Base-by-base conservation (phyloP, 2,329 filamentous ascomycete species). In the Botrytis squamosa region DNA sequence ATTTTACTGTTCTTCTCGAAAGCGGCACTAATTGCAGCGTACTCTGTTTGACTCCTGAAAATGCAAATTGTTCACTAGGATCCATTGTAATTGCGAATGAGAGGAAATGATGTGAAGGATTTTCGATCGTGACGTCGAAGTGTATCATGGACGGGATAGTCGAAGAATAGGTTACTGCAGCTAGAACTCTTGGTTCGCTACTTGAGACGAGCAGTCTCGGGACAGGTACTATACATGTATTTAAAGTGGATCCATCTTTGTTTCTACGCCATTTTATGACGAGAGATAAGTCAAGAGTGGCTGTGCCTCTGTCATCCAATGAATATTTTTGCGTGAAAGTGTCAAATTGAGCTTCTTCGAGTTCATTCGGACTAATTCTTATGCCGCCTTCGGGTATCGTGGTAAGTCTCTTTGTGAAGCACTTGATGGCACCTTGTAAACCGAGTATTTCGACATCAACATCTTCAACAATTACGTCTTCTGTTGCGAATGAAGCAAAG, bases 11-110 rank as follows among this genome's bases (percentile, higher is more conserved):
- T 65, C 93, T 87, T 74, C 95, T 86, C 74, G 93, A 95, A 75
- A 97, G 85, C 0, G 96, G 96, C 64, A 97, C 87, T 60, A 98
- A 84, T 80, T 96, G 93, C 70, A 98, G 78, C 1, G 91, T 92
- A 20, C 90, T 91, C 77, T 92, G 87, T 84, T 98, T 98, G 2
- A 93, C 86, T 0, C 96, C 96, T 12, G 93, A 94, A 82, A 99
- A 98, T 0, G 94, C 95, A 83, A 98, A 98, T 71, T 94, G 89
- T 76, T 97, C 94, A 81, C 90, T 95, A 4, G 94, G 92, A 78
- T 99, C 95, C 94, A 99, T 97, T 40, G 87, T 90, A 67, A 98
- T 83, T 44, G 93, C 94, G 83, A 99, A 99, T 0, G 95, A 97
- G 68, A 99, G 88, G 83, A 97, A 97, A 82, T 99, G 96, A 81